Conservation (phyloP, 2,329 filamentous ascomycete species). For the Botrytis fabae region DNA sequence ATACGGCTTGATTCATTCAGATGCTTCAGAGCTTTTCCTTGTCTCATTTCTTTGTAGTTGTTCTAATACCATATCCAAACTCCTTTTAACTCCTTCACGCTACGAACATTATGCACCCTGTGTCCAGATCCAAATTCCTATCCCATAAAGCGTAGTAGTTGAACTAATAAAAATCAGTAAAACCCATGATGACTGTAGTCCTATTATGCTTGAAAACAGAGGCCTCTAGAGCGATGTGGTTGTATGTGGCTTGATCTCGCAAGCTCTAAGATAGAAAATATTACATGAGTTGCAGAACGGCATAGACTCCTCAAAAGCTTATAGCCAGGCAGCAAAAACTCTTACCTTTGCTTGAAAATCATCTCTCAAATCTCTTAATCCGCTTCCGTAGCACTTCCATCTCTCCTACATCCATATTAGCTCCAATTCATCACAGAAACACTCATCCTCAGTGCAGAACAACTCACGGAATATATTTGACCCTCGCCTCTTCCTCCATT, state of each 20-base stretch:
- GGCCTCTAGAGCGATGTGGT: conserved; percentile 76
- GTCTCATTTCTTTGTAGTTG: not conserved
- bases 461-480: conserved; percentile 66
- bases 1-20: not conserved
- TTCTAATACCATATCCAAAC: not conserved
- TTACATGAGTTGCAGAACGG: conserved; percentile 85
- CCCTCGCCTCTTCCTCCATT: conserved; percentile 62
- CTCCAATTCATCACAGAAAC: not conserved
- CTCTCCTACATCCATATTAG: conserved; percentile 47
- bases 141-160: conserved; percentile 10
- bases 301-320: conserved; percentile 51
- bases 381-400: conserved; percentile 51
- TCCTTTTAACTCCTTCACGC: conserved; percentile 11
- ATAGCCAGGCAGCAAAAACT: not conserved
- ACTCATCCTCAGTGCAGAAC: conserved; percentile 4
- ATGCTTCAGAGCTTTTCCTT: not conserved
- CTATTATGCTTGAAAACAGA: conserved; percentile 14
- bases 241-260: conserved; percentile 66
- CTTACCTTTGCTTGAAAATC: conserved; percentile 6
- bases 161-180: not conserved
- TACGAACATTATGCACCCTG: not conserved
- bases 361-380: conserved; percentile 27
- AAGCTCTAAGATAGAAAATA: conserved; percentile 99
- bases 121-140: not conserved
- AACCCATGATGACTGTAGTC: not conserved